Base-by-base conservation (phyloP, 345 rosid genomes). In the Hibiscus syriacus region DNA sequence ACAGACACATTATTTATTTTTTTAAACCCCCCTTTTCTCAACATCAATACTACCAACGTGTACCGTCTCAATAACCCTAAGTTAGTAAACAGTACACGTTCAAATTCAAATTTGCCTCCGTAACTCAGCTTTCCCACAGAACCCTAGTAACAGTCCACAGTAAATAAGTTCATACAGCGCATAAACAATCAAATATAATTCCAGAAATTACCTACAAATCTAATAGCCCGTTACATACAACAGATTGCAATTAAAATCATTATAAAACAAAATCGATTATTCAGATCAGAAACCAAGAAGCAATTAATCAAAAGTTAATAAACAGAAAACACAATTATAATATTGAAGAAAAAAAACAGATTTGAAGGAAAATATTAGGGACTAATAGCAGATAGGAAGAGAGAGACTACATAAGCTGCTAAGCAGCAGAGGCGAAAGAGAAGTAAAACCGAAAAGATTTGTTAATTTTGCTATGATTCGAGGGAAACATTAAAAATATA, bases 401-500 rank as follows among this genome's bases (percentile, higher is more conserved):
- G n/a, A 43, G 14, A 26, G 16, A 54, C 39, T 64, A 64, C 68
- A 55, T 8, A 17, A 4, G n/a, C n/a, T n/a, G n/a, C n/a, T n/a
- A 46, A 64, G 11, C n/a, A 1, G 68, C 39, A 64, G 68, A 27
- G 68, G 55, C 67, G 54, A 26, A 16, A 1, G n/a, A n/a, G n/a
- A n/a, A 46, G 19, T 38, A 60, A 20, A 38, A 1, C 12, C 45
- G 32, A n/a, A n/a, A 64, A 48, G 39, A 29, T 14, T 7, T 64
- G 54, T 38, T 20, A 22, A 11, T n/a, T n/a, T n/a, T n/a, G n/a
- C n/a, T n/a, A n/a, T n/a, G 53, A 26, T 26, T 46, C 16, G 10
- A 64, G 46, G 55, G 38, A 46, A 27, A 26, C 55, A n/a, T 49
- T 45, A 13, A 45, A 45, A 12, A 3, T 45, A 45, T 14, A 45